phyloP scores from a whole-genome alignment of 1,139 yeast genomes.

The Diutina mesorugosa region DNA sequence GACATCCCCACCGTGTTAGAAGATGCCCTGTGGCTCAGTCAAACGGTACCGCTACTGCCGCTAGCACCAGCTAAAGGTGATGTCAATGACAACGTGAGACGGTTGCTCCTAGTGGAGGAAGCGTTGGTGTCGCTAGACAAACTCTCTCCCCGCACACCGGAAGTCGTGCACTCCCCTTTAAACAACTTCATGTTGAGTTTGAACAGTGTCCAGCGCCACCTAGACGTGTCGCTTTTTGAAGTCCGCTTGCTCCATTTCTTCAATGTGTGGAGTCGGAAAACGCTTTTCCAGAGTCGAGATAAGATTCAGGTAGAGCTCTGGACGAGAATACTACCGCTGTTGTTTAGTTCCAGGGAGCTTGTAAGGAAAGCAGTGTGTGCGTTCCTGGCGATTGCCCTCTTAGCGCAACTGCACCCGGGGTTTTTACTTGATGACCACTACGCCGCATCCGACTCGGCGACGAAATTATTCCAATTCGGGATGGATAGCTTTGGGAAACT shows the following conservation, averaged over 20 bases:
- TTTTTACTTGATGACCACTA: neutral
- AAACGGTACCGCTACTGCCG: neutral
- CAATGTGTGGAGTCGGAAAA: neutral
- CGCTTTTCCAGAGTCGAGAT: neutral
- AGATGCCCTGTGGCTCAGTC: neutral
- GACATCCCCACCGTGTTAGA: neutral
- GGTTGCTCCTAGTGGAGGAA: neutral
- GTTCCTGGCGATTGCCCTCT: neutral
- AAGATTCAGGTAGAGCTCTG: neutral
- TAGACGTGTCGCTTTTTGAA: neutral
- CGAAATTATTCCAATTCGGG: neutral
- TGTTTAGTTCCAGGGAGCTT: neutral
- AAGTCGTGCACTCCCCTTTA: neutral
- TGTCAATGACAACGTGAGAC: neutral
- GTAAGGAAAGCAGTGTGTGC: neutral
- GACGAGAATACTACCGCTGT: neutral
- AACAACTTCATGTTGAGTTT: neutral
- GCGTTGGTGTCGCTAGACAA: neutral
- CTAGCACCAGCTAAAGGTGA: neutral
- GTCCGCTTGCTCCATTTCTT: neutral
- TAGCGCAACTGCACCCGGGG: neutral
- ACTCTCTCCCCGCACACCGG: neutral
- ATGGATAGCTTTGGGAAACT: neutral
- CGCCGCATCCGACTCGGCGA: neutral
- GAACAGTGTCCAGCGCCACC: neutral